These are phyloP conservation scores for Aspergillus incahuasiensis DNA, from an alignment of 495 filamentous ascomycete genomes.

Conservation along the genomic window DNA sequence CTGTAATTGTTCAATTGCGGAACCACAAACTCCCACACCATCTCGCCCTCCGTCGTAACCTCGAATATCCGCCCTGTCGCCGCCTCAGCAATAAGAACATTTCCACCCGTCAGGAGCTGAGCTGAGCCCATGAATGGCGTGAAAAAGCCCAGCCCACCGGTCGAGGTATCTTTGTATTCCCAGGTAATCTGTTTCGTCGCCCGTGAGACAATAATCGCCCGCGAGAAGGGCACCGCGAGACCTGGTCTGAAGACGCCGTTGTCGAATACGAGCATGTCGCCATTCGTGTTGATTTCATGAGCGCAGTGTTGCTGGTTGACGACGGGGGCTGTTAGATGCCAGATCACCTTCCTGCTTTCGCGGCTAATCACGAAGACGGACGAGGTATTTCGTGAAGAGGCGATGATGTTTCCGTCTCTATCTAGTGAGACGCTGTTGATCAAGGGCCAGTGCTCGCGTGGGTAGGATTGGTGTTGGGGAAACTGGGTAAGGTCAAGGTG, in stretches of 20 bases:
- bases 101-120: conserved; percentile 35
- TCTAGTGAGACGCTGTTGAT: conserved; percentile 39
- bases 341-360: conserved; percentile 34
- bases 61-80: conserved; percentile 32
- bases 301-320: conserved; percentile 45
- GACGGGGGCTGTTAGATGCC: conserved; percentile 36
- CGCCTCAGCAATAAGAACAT: conserved; percentile 41
- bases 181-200: conserved; percentile 34
- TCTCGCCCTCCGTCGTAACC: conserved; percentile 25
- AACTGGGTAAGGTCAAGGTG: conserved; percentile 33
- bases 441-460: conserved; percentile 43
- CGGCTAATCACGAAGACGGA: conserved; percentile 40
- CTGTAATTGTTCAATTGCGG: conserved; percentile 29
- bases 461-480: conserved; percentile 33
- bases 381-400: conserved; percentile 38
- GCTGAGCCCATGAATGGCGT: conserved; percentile 49
- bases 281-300: conserved; percentile 29
- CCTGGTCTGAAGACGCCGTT: conserved; percentile 41
- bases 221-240: conserved; percentile 36
- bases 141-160: conserved; percentile 40
- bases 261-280: conserved; percentile 44
- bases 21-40: conserved; percentile 36
- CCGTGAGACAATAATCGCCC: conserved; percentile 35
- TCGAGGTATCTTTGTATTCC: conserved; percentile 41
- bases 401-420: conserved; percentile 38